These are phyloP conservation scores for Melaleuca quinquenervia DNA, from an alignment of 345 rosid genomes.

Conservation along the genomic window DNA sequence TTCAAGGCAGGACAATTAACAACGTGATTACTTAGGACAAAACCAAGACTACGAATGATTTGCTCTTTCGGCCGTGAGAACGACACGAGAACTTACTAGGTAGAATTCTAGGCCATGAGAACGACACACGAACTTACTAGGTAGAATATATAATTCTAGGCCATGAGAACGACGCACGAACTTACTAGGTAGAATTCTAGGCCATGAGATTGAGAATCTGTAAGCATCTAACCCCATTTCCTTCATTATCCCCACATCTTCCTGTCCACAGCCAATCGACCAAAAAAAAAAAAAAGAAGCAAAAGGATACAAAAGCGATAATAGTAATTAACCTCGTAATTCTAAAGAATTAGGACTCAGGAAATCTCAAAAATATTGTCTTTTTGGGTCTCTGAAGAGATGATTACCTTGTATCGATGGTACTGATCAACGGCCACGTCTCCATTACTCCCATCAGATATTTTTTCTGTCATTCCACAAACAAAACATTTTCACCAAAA, in stretches of 20 bases:
- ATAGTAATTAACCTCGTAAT: neutral
- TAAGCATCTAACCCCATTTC: conserved; percentile 37
- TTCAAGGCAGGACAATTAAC: neutral
- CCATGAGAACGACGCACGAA: too few species aligned
- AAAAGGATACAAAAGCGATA: neutral
- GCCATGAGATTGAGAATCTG: conserved; percentile 49
- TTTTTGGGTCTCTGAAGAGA: too few species aligned
- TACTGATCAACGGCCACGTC: conserved; percentile 33
- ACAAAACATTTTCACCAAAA: neutral
- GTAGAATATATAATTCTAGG: conserved; percentile 37
- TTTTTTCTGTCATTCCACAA: conserved; percentile 17
- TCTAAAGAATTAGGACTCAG: neutral
- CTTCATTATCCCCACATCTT: conserved; percentile 43
- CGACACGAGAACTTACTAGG: conserved; percentile 18
- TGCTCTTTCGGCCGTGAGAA: neutral
- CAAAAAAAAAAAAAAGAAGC: neutral
- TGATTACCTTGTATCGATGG: conserved; percentile 29
- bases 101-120: conserved; percentile 45
- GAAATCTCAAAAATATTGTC: neutral
- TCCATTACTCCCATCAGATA: conserved; percentile 19
- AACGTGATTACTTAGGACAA: neutral
- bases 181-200: conserved; percentile 42
- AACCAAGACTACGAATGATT: neutral
- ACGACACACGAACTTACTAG: conserved; percentile 13
- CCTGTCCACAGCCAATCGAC: conserved; percentile 11